phyloP scores from a whole-genome alignment of 2,329 filamentous ascomycete species.

The Aspergillus jensenii region DNA sequence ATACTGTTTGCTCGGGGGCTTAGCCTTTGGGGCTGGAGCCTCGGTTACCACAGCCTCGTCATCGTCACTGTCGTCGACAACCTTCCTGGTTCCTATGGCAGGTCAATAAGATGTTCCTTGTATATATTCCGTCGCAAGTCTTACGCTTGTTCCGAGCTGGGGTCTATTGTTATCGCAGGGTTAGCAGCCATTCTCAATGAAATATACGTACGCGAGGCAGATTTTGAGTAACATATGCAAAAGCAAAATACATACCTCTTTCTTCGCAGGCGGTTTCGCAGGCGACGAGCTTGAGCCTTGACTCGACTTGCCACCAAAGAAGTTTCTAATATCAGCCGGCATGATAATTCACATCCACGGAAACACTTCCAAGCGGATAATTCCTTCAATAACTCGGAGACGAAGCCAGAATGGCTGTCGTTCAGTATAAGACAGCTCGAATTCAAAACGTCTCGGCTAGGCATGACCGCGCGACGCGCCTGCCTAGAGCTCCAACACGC shows the following conservation, averaged over 20 bases:
- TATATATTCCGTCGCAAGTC: slow-evolving; percentile 4
- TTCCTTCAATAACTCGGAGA: not conserved
- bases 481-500: slow-evolving; percentile 10
- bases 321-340: slow-evolving; percentile 83
- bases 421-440: not conserved
- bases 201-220: not conserved
- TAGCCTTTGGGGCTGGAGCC: slow-evolving; percentile 35
- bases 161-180: slow-evolving; percentile 7
- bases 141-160: slow-evolving; percentile 37
- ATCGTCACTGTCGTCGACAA: slow-evolving; percentile 79
- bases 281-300: slow-evolving; percentile 52
- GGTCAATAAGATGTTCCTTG: slow-evolving; percentile 2
- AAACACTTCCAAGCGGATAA: slow-evolving; percentile 2
- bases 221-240: no score
- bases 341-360: slow-evolving; percentile 48
- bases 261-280: slow-evolving; percentile 45
- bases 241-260: slow-evolving; percentile 35
- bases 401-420: not conserved
- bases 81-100: slow-evolving; percentile 56
- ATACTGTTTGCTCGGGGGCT: slow-evolving; percentile 50
- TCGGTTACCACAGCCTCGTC: slow-evolving; percentile 53
- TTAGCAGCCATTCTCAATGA: not conserved
- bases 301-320: slow-evolving; percentile 77
- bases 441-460: slow-evolving; percentile 4
- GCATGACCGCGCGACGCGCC: slow-evolving; percentile 32